Evolutionary conservation across 2,329 filamentous ascomycete genomes (phyloP).

Genomic region (Aspergillus flavus): DNA sequence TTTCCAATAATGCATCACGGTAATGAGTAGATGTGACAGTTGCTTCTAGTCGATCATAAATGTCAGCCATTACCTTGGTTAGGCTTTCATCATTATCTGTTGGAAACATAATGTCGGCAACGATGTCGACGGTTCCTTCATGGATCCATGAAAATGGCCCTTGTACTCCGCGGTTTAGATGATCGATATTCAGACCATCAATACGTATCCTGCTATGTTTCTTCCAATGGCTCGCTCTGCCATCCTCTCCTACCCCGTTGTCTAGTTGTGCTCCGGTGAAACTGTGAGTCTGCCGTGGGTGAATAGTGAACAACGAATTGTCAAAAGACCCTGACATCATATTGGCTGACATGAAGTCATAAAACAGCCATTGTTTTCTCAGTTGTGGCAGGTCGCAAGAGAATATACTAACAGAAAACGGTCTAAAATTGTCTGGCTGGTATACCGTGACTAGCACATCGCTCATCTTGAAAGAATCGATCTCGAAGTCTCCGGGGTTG

Average conservation of each 20-base stretch:
- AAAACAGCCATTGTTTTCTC: slow-evolving; percentile 95
- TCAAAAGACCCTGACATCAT: slow-evolving; percentile 96
- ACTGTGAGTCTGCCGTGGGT: slow-evolving; percentile 86
- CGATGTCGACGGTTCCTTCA: slow-evolving; percentile 94
- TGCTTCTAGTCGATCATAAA: slow-evolving; percentile 94
- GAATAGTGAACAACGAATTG: slow-evolving; percentile 94
- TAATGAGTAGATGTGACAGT: slow-evolving; percentile 80
- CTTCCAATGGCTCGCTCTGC: slow-evolving; percentile 79
- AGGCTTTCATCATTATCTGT: slow-evolving; percentile 85
- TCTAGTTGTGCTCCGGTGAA: slow-evolving; percentile 66
- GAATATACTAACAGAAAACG: slow-evolving; percentile 93
- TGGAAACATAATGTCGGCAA: slow-evolving; percentile 93
- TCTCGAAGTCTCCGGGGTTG: slow-evolving; percentile 90
- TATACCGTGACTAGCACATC: slow-evolving; percentile 90
- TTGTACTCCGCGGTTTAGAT: slow-evolving; percentile 88
- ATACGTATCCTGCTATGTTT: slow-evolving; percentile 92
- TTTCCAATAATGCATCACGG: slow-evolving; percentile 21
- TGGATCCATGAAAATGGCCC: slow-evolving; percentile 98
- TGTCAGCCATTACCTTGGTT: slow-evolving; percentile 92
- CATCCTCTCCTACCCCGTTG: slow-evolving; percentile 60
- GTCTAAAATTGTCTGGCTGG: slow-evolving; percentile 87
- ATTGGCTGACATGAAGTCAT: slow-evolving; percentile 92
- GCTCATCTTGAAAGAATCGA: slow-evolving; percentile 94
- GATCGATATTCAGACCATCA: slow-evolving; percentile 91
- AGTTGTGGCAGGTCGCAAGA: slow-evolving; percentile 91